Evolutionary conservation across 257 asterid species (phyloP).

Genomic region (Nicotiana paniculata): DNA sequence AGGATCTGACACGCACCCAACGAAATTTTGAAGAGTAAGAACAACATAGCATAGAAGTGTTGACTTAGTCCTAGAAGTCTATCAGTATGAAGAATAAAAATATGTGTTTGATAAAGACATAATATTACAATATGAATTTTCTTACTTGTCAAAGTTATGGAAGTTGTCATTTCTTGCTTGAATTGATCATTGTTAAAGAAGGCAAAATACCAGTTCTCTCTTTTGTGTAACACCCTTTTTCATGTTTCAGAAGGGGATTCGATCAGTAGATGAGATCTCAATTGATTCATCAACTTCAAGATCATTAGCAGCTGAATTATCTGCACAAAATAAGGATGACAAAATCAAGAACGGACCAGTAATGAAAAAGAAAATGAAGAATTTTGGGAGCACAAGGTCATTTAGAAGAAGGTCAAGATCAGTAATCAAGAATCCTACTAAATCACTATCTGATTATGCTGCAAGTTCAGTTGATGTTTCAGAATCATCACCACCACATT

Average conservation of each 20-base stretch:
- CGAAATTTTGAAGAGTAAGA: no score
- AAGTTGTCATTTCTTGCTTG: neutral
- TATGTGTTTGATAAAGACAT: neutral
- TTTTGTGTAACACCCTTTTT: neutral
- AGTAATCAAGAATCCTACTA: conserved; percentile 12
- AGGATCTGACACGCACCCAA: no score
- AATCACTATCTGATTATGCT: conserved; percentile 21
- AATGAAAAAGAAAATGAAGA: conserved; percentile 9
- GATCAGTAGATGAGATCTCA: neutral
- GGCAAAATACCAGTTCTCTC: neutral
- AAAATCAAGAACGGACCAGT: neutral
- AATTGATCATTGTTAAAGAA: neutral
- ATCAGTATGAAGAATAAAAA: conserved; percentile 1
- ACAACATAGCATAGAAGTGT: neutral
- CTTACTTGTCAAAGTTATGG: neutral
- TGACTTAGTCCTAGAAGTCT: neutral
- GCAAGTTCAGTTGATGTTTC: conserved; percentile 16
- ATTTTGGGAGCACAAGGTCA: conserved; percentile 31
- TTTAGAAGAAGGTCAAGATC: conserved; percentile 35
- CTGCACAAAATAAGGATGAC: neutral
- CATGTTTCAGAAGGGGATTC: neutral
- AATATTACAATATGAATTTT: neutral
- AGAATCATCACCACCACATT: conserved; percentile 30
- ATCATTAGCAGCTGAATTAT: neutral
- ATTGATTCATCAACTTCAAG: neutral